Conservation (phyloP, 768 basidiomycete species). For the Tulasnella sp. region DNA sequence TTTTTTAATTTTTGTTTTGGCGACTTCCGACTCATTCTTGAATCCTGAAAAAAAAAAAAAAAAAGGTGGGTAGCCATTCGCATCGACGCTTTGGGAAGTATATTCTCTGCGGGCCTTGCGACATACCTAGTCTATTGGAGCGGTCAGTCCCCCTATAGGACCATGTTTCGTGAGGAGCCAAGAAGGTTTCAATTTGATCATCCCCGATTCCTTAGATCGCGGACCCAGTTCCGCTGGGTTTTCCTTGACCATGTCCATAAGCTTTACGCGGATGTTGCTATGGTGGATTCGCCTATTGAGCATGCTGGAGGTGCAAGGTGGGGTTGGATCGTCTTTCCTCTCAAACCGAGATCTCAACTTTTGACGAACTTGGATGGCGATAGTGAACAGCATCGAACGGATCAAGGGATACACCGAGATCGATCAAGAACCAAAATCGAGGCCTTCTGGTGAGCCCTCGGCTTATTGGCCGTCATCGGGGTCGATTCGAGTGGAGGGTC, state of each 20-base stretch:
- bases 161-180: too few relatives aligned
- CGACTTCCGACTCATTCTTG: background rate
- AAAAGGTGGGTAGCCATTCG: conserved; percentile 38
- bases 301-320: conserved; percentile 37
- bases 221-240: conserved; percentile 34
- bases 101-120: conserved; percentile 46
- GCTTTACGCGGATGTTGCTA: conserved; percentile 46
- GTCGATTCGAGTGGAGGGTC: conserved; percentile 37
- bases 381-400: conserved; percentile 34
- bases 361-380: too few relatives aligned
- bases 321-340: background rate
- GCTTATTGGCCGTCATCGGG: conserved; percentile 57
- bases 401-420: conserved; percentile 44
- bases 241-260: conserved; percentile 37
- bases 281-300: conserved; percentile 34
- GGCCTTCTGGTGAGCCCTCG: conserved; percentile 37
- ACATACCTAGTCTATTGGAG: conserved; percentile 42
- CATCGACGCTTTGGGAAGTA: conserved; percentile 47
- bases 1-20: too few relatives aligned
- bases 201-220: conserved; percentile 22
- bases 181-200: background rate
- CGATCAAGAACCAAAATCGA: conserved; percentile 41
- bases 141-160: background rate
- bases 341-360: background rate
- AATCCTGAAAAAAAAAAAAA: background rate